Conservation (phyloP, 345 rosid species). For the Eucalyptus victrix region DNA sequence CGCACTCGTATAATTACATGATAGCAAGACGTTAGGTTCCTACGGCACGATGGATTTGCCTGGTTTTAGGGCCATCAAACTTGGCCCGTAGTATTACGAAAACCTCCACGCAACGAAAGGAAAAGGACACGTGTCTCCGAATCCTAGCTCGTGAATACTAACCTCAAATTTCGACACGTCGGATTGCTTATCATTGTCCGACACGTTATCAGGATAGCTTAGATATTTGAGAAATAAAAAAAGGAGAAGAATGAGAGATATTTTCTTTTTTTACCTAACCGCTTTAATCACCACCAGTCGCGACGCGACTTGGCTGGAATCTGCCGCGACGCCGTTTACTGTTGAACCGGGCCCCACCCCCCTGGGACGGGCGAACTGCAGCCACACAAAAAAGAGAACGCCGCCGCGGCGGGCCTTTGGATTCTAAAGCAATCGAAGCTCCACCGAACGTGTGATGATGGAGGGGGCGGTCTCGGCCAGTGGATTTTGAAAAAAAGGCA, state of each 20-base stretch:
- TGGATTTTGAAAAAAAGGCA: not conserved
- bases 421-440: not conserved
- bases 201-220: not conserved
- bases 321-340: not conserved
- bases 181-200: not conserved
- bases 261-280: not conserved
- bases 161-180: not conserved
- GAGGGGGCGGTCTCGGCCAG: not conserved
- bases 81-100: not conserved
- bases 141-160: not conserved
- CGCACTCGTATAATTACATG: not conserved
- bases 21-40: not conserved
- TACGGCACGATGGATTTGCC: not conserved
- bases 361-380: not conserved
- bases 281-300: not conserved
- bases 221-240: not conserved
- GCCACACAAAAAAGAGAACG: not conserved
- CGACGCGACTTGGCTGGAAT: not conserved
- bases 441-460: not conserved
- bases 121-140: not conserved
- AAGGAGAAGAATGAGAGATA: not conserved
- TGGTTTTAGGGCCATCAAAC: not conserved
- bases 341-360: not conserved
- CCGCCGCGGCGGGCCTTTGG: not conserved
- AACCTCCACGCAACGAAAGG: not conserved